phyloP scores from a whole-genome alignment of 805 yeast species.

The Saccharomyces jurei region DNA sequence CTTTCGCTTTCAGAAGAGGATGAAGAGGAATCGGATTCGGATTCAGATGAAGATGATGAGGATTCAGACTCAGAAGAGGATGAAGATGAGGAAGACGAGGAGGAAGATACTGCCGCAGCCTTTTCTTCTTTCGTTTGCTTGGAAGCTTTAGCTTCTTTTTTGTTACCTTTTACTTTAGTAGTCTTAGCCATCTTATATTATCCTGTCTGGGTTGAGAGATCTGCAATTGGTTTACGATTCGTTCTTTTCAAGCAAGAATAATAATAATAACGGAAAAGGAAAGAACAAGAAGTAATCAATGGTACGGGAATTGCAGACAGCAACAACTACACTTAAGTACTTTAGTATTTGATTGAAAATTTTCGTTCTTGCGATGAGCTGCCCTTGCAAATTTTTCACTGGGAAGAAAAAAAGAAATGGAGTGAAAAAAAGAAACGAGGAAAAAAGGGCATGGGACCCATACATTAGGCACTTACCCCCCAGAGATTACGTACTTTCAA shows the following conservation, averaged over 20 bases:
- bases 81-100: slow-evolving; percentile 1
- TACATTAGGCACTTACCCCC: not conserved
- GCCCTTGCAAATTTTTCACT: slow-evolving; percentile 6
- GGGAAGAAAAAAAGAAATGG: not conserved
- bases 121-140: slow-evolving; percentile 20
- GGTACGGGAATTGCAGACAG: not conserved
- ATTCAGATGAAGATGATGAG: slow-evolving; percentile 16
- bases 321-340: not conserved
- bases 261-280: not conserved
- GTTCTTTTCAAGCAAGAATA: not conserved
- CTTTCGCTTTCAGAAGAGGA: slow-evolving; percentile 28
- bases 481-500: not conserved
- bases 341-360: slow-evolving; percentile 1
- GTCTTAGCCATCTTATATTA: slow-evolving; percentile 19
- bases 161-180: slow-evolving; percentile 25
- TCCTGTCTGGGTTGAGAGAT: slow-evolving; percentile 4
- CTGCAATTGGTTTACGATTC: slow-evolving; percentile 1
- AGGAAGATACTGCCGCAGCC: slow-evolving; percentile 13
- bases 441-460: not conserved
- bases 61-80: slow-evolving; percentile 4
- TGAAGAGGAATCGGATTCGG: slow-evolving; percentile 16
- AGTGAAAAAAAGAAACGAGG: slow-evolving; percentile 3
- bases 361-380: slow-evolving; percentile 10
- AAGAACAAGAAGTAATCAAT: not conserved
- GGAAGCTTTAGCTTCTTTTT: slow-evolving; percentile 15